phyloP scores from a whole-genome alignment of 2,329 filamentous ascomycete genomes.

The Pseudogymnoascus sp. region DNA sequence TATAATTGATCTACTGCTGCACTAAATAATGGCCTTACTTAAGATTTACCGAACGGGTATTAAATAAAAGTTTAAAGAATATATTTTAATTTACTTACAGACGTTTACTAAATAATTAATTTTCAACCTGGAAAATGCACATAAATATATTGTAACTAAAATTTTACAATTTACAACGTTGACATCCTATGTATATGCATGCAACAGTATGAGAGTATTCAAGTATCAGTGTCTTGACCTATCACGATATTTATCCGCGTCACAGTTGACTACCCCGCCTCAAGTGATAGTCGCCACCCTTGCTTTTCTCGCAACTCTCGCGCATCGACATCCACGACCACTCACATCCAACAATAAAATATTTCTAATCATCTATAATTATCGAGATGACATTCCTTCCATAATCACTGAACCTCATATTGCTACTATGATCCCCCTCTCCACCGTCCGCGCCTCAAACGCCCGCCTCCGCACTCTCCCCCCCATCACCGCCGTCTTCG shows the following conservation, averaged over 20 bases:
- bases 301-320: background rate
- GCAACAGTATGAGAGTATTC: background rate
- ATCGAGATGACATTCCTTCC: background rate
- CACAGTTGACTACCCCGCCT: background rate
- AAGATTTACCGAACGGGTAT: background rate
- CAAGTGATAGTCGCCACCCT: background rate
- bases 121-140: no score
- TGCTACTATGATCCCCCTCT: constrained; percentile 9
- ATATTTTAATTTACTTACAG: no score
- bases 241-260: background rate
- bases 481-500: no score
- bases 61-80: background rate
- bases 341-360: background rate
- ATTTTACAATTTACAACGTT: background rate
- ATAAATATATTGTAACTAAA: background rate
- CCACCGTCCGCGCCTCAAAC: constrained; percentile 12
- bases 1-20: background rate
- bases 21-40: background rate
- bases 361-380: background rate
- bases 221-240: background rate
- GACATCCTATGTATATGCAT: background rate
- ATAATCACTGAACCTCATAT: background rate
- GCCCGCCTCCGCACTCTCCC: background rate
- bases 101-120: no score
- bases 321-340: background rate